phyloP scores from a whole-genome alignment of 805 yeast genomes.

The Candida multigemmis region DNA sequence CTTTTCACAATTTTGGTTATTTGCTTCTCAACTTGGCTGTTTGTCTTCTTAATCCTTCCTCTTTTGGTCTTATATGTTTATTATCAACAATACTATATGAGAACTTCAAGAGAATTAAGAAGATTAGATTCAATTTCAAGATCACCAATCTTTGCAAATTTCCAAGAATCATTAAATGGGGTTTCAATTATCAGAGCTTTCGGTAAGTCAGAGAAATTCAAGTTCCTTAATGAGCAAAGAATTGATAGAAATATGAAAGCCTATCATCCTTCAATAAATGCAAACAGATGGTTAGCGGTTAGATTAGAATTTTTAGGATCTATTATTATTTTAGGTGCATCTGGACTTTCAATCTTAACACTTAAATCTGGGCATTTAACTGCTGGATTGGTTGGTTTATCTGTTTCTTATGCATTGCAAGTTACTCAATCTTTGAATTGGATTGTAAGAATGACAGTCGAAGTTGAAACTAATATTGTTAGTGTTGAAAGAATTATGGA shows the following conservation, averaged over 20 bases:
- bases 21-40: conserved; percentile 81
- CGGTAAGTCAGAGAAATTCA: conserved; percentile 55
- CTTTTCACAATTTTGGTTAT: conserved; percentile 72
- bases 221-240: conserved; percentile 53
- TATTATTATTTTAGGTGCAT: conserved; percentile 75
- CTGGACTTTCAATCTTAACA: conserved; percentile 70
- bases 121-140: conserved; percentile 73
- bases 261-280: conserved; percentile 82
- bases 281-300: conserved; percentile 97
- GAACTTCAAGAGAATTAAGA: conserved; percentile 74
- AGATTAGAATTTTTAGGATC: conserved; percentile 90
- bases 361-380: conserved; percentile 61
- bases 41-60: conserved; percentile 66
- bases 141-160: conserved; percentile 77
- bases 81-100: conserved; percentile 69
- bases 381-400: conserved; percentile 90
- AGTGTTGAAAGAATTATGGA: conserved; percentile 93
- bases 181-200: conserved; percentile 71
- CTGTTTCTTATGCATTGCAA: conserved; percentile 88
- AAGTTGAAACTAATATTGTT: conserved; percentile 94
- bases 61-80: conserved; percentile 52
- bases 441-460: conserved; percentile 98
- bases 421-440: conserved; percentile 90
- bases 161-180: conserved; percentile 75
- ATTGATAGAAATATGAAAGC: conserved; percentile 88